Evolutionary conservation across 441 rosid genomes (phyloP), one percentile per base, ranked within the genome.

Genomic region (Arabidopsis lyrata): DNA sequence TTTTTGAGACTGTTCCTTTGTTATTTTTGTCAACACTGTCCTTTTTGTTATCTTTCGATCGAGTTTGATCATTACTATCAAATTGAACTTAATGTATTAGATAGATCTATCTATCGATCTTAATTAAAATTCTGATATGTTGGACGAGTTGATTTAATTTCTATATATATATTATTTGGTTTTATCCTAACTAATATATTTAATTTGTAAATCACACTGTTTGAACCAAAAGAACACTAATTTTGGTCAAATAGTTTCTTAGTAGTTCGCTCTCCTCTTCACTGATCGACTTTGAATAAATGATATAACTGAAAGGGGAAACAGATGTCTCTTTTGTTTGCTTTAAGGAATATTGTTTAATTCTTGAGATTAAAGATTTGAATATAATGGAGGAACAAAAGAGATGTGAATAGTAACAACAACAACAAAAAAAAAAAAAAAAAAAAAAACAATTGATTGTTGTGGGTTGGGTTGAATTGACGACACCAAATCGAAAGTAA

Each of bases 1-100:
- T 67, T 65, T 59, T 13, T 74, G 36, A 66, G 20, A 58, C 77
- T 57, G 66, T 74, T 16, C 72, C 34, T 73, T 73, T 34, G 70
- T 63, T 65, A n/a, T 73, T 55, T 55, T 35, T 34, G 41, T 53
- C 47, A 62, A 34, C 64, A 35, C 10, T 24, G 39, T 72, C 54
- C 14, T 53, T 74, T 74, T 65, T 58, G 67, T 48, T 66, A 49
- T 74, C 22, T 36, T 65, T 54, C 2, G 53, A 66, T 55, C 2
- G 60, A 66, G 60, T 58, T 65, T 54, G 20, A 24, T 29, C 22
- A 16, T 60, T 35, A 34, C 24, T 38, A 38, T 66, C 45, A 57
- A 8, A 14, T 58, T 39, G 44, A 22, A 45, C 65, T 45, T 63
- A 32, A 47, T 63, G 29, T 32, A 15, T 53, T 52, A 41, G 15